These are phyloP conservation scores for Acanthochlamys bracteata DNA, from an alignment of 106 monocot genomes.

Conservation along the genomic window DNA sequence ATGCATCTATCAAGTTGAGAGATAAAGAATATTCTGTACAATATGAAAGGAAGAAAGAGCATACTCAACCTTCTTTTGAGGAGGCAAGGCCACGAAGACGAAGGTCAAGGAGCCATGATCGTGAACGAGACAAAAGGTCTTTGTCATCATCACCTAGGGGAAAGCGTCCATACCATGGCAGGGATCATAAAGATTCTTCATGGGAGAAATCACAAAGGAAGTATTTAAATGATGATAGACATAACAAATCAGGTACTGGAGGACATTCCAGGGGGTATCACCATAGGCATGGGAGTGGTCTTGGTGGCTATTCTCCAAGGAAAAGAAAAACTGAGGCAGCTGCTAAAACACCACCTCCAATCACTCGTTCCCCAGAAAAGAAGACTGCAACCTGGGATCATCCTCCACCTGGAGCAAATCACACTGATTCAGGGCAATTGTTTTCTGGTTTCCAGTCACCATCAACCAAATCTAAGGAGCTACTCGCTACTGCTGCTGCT, in stretches of 20 bases:
- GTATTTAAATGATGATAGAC: constrained; percentile 35
- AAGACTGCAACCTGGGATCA: constrained; percentile 77
- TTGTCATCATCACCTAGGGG: constrained; percentile 46
- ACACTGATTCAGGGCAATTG: constrained; percentile 15
- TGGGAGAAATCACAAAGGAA: constrained; percentile 41
- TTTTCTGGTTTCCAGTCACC: constrained; percentile 21
- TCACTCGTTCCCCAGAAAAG: constrained; percentile 40
- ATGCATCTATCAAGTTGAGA: constrained; percentile 24
- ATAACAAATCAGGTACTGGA: constrained; percentile 34
- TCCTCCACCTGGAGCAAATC: constrained; percentile 42
- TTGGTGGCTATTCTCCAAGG: constrained; percentile 95
- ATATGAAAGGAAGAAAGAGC: constrained; percentile 30
- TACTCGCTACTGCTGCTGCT: constrained; percentile 17
- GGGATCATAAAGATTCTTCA: constrained; percentile 23
- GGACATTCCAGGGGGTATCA: constrained; percentile 37
- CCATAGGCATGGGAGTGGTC: constrained; percentile 47
- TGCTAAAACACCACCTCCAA: constrained; percentile 48
- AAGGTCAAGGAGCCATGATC: constrained; percentile 63
- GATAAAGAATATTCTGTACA: constrained; percentile 34
- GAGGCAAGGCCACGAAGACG: constrained; percentile 39
- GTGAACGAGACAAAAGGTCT: constrained; percentile 34
- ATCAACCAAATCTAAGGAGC: constrained; percentile 12
- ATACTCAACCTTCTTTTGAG: constrained; percentile 19
- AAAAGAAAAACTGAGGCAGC: constrained; percentile 58
- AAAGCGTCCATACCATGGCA: constrained; percentile 23